Percentiles rank a stretch among this genome's conserved stretches.
Evolutionary conservation across 768 basidiomycete species (phyloP).

Genomic region (Favolaschia claudopus): DNA sequence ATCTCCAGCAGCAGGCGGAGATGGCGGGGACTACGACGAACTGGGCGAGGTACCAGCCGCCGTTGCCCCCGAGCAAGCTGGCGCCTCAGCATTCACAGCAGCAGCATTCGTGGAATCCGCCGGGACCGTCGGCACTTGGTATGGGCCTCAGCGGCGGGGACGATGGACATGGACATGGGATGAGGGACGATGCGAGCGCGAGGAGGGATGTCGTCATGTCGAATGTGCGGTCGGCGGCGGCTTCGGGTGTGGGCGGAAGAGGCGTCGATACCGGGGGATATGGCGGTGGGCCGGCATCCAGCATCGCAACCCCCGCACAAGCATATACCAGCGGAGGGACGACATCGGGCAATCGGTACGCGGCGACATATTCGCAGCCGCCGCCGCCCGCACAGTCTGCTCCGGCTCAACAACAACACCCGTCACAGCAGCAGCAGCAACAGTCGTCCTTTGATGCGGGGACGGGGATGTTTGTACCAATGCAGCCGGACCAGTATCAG

Average conservation of each 20-base stretch:
- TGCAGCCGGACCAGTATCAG: constrained; percentile 84
- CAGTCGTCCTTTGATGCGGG: constrained; percentile 63
- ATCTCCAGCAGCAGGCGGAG: constrained; percentile 92
- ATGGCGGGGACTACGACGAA: constrained; percentile 64
- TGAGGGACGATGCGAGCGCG: constrained; percentile 22
- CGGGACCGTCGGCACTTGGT: not conserved
- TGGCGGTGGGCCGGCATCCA: constrained; percentile 1
- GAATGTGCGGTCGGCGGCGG: constrained; percentile 71
- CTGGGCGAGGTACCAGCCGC: constrained; percentile 71
- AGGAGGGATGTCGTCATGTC: constrained; percentile 84
- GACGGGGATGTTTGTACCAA: constrained; percentile 78
- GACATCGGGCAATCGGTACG: constrained; percentile 66
- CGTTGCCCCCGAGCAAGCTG: constrained; percentile 65
- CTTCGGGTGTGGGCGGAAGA: constrained; percentile 40
- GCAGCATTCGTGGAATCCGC: constrained; percentile 65
- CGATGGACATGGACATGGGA: constrained; percentile 49
- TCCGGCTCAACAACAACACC: too few species aligned
- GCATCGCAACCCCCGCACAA: constrained; percentile 79
- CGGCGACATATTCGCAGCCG: constrained; percentile 59
- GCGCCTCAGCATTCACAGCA: constrained; percentile 75
- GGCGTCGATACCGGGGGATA: constrained; percentile 46
- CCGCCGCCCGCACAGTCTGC: constrained; percentile 44
- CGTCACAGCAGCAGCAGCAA: constrained; percentile 43
- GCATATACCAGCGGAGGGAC: constrained; percentile 65
- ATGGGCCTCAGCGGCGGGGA: constrained; percentile 59